Base-by-base conservation (phyloP, 352 stramenopile species). In the Globisporangium rhizosaccharum region DNA sequence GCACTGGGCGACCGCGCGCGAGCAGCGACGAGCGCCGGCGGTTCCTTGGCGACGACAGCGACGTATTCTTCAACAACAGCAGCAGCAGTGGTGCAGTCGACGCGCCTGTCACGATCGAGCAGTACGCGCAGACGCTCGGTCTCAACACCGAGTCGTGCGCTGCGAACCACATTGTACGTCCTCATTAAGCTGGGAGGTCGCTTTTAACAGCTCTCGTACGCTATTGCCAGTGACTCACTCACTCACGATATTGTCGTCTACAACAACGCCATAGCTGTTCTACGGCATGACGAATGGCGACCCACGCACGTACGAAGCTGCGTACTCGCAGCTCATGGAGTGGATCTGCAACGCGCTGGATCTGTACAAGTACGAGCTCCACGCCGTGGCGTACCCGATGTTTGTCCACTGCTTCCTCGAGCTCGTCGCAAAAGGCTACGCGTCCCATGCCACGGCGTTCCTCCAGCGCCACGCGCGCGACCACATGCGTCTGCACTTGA, bases 321-420 rank as follows among this genome's bases (percentile, higher is more conserved):
- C 80, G 56, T 94, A 92, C 63, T 56, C 57, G 18, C 73, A 79
- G 61, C 67, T 94, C n/a, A 50, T 89, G 44, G 77, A 88, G 45
- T 94, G 85, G 85, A 86, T 94, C 51, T 85, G 77, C 67, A 92
- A 91, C 63, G 88, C 85, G 61, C 66, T 94, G 14, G 85, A 94
- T 54, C 88, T 91, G 81, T 91, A 91, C 66, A 88, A 88, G 56
- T 88, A 82, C 64, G 85, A 94, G 63, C 66, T 94, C 48, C 82
- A 94, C 57, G 79, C 75, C 0, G 74, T 94, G 46, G 69, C 78
- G 36, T 94, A 88, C 37, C 85, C 85, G 39, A 63, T 94, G 53
- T 94, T 91, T 56, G 81, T 90, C 49, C 85, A 92, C 68, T 90
- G 79, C 63, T 92, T 85, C 61, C 62, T 94, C 41, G 85, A 94